Conservation (phyloP, 2,329 filamentous ascomycete species). For the Fusarium begoniae region DNA sequence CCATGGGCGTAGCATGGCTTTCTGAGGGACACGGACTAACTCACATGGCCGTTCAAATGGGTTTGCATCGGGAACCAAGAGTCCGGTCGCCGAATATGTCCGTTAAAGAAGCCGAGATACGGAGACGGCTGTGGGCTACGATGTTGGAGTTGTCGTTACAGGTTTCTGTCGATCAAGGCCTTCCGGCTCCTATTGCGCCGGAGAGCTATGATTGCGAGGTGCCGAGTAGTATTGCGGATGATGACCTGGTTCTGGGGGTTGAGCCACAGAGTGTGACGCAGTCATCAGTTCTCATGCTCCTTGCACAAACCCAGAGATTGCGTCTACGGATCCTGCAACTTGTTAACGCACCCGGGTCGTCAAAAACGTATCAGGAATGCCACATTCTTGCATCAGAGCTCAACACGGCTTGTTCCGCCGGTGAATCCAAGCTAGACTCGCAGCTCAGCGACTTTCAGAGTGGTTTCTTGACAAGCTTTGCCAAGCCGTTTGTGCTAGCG, state of each 20-base stretch:
- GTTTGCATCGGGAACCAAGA: not conserved
- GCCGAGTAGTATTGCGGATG: not conserved
- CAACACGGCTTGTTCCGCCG: not conserved
- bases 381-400: not conserved
- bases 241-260: not conserved
- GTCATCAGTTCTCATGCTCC: not conserved
- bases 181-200: not conserved
- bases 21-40: not conserved
- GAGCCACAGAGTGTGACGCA: not conserved
- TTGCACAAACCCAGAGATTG: not conserved
- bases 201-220: not conserved
- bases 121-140: not conserved
- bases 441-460: not conserved
- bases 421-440: not conserved
- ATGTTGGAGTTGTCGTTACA: not conserved
- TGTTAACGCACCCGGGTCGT: not conserved
- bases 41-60: not conserved
- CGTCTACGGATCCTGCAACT: not conserved
- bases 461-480: not conserved
- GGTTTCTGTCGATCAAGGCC: not conserved
- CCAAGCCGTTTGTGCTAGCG: not conserved
- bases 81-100: not conserved
- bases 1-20: not conserved
- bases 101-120: not conserved
- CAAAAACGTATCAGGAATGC: not conserved